Percentiles rank a stretch among this genome's conserved stretches.
Evolutionary conservation across 441 rosid species (phyloP).

Genomic region (Jatropha podagrica): DNA sequence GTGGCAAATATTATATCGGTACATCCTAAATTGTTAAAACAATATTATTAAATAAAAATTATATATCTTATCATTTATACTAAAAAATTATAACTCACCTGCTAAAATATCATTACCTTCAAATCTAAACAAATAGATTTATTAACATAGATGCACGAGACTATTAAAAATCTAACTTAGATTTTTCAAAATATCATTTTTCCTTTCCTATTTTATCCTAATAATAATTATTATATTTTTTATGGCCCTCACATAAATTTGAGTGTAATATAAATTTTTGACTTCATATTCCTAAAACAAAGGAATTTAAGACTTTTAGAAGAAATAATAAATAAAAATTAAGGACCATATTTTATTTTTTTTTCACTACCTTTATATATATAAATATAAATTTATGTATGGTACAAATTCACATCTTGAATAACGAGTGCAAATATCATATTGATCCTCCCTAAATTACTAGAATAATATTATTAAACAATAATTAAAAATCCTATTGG

Average conservation of each 20-base stretch:
- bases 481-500: too few species aligned
- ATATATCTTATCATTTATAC: constrained; percentile 2
- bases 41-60: neutral
- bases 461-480: too few species aligned
- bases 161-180: neutral
- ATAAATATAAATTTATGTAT: too few species aligned
- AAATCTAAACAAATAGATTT: constrained; percentile 3
- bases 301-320: too few species aligned
- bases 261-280: too few species aligned
- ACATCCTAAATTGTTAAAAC: neutral
- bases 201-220: neutral
- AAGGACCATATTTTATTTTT: too few species aligned
- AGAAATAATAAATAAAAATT: too few species aligned
- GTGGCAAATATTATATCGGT: neutral
- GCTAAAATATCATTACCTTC: neutral
- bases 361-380: too few species aligned
- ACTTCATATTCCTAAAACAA: too few species aligned
- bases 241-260: too few species aligned
- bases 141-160: neutral
- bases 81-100: constrained; percentile 11
- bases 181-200: neutral
- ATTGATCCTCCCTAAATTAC: neutral
- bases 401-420: too few species aligned
- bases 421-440: too few species aligned
- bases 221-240: neutral